Base-by-base conservation (phyloP, 2,329 filamentous ascomycete species). In the Aulographum hederae region DNA sequence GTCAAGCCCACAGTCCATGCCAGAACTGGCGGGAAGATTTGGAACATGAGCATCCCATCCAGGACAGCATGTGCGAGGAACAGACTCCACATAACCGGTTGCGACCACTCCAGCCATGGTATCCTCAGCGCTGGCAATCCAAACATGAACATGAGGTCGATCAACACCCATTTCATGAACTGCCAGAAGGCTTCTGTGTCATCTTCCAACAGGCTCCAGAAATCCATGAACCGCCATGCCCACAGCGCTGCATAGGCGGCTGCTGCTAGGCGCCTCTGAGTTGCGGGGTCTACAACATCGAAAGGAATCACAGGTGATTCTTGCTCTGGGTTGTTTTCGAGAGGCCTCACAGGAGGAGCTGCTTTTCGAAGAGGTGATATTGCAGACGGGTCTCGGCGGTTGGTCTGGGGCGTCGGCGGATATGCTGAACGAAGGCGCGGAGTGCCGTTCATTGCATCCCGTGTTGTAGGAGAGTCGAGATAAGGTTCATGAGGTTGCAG, bases 101-200 rank as follows among this genome's bases (percentile, higher is more conserved):
- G 78, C 27, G 80, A 81, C 60, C 86, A 81, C 60, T 95, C 84
- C 36, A 98, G 63, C 91, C 89, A 98, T 36, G 89, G 89, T 65
- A 98, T 93, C 50, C 80, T 73, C 44, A 98, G 54, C 41, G 78
- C 69, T 13, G 91, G 86, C 33, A 98, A 58, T 5, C 79, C 79
- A 51, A 91, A 93, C 39, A 95, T 63, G 51, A 85, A 94, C 16
- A 77, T 55, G 37, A 79, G 78, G 56, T 98, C 89, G 39, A 98
- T 69, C 35, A 73, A 64, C 39, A 80, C 69, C 89, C 89, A 98
- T 67, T 95, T 98, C 46, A 92, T 59, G 48, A 94, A 94, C 30
- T 86, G 66, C 67, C 73, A 78, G 38, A 89, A 75, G n/a, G 85
- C 92, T 45, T 82, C 76, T 36, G 79, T 70, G 40, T 91, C 80